phyloP scores from a whole-genome alignment of 2,329 filamentous ascomycete species.

The Madurella fahalii region DNA sequence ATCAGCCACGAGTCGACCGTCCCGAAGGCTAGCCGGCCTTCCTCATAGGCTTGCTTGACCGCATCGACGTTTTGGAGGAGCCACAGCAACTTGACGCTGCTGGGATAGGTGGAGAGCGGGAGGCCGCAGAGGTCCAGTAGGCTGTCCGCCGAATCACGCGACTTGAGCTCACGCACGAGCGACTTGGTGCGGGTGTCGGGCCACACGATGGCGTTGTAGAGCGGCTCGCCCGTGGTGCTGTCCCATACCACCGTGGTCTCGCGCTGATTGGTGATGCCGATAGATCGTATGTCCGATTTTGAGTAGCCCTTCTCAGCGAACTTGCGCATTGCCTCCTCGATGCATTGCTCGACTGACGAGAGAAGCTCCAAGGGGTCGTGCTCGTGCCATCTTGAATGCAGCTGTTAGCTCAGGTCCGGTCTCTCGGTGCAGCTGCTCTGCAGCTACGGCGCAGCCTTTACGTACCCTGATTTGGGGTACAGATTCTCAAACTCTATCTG shows the following conservation, averaged over 20 bases:
- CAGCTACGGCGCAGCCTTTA: constrained; percentile 24
- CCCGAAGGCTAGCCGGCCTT: constrained; percentile 72
- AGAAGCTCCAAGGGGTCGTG: constrained; percentile 78
- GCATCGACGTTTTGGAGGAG: constrained; percentile 66
- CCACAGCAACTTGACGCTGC: constrained; percentile 82
- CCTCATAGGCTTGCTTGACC: constrained; percentile 71
- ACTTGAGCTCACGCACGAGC: constrained; percentile 73
- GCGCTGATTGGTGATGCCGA: constrained; percentile 87
- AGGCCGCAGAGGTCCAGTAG: constrained; percentile 71
- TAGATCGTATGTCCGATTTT: constrained; percentile 64
- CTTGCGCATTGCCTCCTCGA: constrained; percentile 67
- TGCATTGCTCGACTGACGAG: constrained; percentile 70
- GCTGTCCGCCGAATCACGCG: constrained; percentile 61
- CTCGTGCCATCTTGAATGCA: constrained; percentile 70
- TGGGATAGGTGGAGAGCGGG: constrained; percentile 83
- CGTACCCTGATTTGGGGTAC: constrained; percentile 80
- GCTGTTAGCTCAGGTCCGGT: constrained; percentile 6
- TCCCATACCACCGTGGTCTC: constrained; percentile 89
- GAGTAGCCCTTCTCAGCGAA: constrained; percentile 69
- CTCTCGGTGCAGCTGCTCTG: constrained; percentile 1
- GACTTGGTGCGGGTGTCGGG: constrained; percentile 73
- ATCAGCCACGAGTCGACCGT: constrained; percentile 88
- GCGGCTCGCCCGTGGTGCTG: constrained; percentile 68
- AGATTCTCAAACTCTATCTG: constrained; percentile 84
- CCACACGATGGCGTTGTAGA: constrained; percentile 87